phyloP scores from a whole-genome alignment of 2,329 filamentous ascomycete genomes.

The Penicillium glabrum region DNA sequence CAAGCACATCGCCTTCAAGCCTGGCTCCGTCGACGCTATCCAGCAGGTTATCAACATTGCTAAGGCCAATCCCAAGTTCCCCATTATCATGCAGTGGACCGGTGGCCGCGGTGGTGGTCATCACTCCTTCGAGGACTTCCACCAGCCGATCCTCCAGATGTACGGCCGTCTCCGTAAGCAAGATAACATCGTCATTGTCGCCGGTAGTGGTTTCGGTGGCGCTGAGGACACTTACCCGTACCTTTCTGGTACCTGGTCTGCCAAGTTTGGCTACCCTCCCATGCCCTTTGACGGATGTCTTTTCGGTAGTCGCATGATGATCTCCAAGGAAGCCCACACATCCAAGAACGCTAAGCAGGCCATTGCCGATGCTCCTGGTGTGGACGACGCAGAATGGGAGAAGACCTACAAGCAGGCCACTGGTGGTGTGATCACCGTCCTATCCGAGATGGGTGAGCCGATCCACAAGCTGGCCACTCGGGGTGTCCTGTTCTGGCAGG shows the following conservation, averaged over 20 bases:
- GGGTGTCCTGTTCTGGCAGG: conserved; percentile 94
- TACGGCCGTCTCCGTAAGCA: conserved; percentile 83
- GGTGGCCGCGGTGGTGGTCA: conserved; percentile 91
- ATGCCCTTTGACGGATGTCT: conserved; percentile 95
- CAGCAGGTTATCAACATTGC: conserved; percentile 90
- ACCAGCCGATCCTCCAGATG: conserved; percentile 87
- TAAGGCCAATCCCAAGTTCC: conserved; percentile 89
- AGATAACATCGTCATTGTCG: conserved; percentile 83
- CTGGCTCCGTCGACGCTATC: conserved; percentile 83
- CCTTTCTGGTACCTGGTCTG: conserved; percentile 85
- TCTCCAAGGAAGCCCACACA: conserved; percentile 87
- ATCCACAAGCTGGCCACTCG: conserved; percentile 98
- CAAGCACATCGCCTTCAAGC: conserved; percentile 94
- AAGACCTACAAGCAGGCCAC: conserved; percentile 88
- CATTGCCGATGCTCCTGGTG: conserved; percentile 79
- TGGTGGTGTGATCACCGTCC: conserved; percentile 92
- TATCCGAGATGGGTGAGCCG: conserved; percentile 98
- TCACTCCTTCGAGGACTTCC: conserved; percentile 94
- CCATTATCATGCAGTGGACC: conserved; percentile 93
- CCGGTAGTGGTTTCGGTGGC: conserved; percentile 88
- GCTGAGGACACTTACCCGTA: conserved; percentile 91
- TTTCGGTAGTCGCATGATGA: conserved; percentile 93
- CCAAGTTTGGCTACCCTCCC: conserved; percentile 78
- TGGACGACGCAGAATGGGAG: conserved; percentile 84
- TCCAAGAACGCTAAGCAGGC: conserved; percentile 85